Evolutionary conservation across 805 yeast genomes (phyloP), one percentile per base, ranked within the genome.

Genomic region (Saccharomycopsis microspora): DNA sequence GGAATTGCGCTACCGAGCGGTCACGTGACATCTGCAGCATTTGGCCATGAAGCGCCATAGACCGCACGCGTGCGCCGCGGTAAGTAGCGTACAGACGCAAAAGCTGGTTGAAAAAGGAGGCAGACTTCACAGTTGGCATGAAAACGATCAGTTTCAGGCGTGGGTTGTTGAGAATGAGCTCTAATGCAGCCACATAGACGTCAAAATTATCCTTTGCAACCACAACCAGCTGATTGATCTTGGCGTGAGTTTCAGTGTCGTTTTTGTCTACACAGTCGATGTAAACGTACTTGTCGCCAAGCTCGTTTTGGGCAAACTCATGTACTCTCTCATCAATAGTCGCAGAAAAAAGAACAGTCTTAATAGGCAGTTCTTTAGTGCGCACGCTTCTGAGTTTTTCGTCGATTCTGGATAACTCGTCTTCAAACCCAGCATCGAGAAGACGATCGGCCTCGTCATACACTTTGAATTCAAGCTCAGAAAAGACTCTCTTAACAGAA

Each of bases 381-480:
- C 66, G 63, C 11, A 68, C 59, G 4, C 57, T 59, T 42, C 66
- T 71, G 53, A 85, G 64, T 37, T 57, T 61, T 8, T 66, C 65
- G 41, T 82, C 75, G 48, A 88, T 80, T 30, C 69, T 66, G 48
- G 73, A 70, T 51, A 89, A 69, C 53, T 77, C 82, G 38, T 72
- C 75, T 57, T 75, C 79, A 62, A 90, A 89, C 11, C 95, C 94
- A 52, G 77, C 79, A 62, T 83, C 93, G 51, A 89, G 70, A 45
- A 89, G 66, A 57, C 93, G 76, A 65, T 89, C 97, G 37, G 96
- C 96, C 67, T 89, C 97, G 63, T 89, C 97, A 54, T 86, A 76
- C 38, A 88, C 81, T 52, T 85, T 71, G 57, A 80, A 76, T 50
- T 72, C 73, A 48, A 89, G 68, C 46, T 68, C 63, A 38, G 63